Evolutionary conservation across 129 eudicot genomes (phyloP), one percentile per base, ranked within the genome.

Genomic region (Centrapalus pauciflorus): DNA sequence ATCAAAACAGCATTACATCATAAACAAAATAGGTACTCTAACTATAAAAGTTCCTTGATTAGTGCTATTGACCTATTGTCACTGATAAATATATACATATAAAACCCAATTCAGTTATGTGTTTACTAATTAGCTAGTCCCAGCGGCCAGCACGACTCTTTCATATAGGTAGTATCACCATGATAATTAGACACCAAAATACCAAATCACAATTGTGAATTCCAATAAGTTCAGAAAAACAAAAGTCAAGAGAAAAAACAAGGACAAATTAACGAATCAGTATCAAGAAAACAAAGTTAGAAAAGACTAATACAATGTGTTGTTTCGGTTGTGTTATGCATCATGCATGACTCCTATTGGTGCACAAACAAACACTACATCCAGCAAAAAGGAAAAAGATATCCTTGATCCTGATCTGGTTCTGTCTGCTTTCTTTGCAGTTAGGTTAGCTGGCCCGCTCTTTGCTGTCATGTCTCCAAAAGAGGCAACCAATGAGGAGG

Each of bases 11-110:
- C 12, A 8, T 55, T 55, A 26, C 37, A 55, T 12, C 12, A 55
- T 26, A 55, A 55, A 55, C 61, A 55, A 55, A 55, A 55, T 29
- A 25, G 49, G 72, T 51, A 49, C 50, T 37, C 17, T 28, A 65
- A 20, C 27, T 24, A 9, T 20, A 19, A 45, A 52, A 45, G 27
- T 28, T 19, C 71, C 59, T 65, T 48, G 29, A 65, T 17, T 51
- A 23, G 23, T 51, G 58, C 28, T 51, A n/a, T n/a, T n/a, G n/a
- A n/a, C n/a, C n/a, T n/a, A 45, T 45, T 45, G 51, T 43, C 21
- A 43, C 5, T 13, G 7, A 43, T 0, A 43, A 0, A 41, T 14
- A 43, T 14, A 43, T n/a, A 34, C 4, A 7, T 35, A 11, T 35
- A 23, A 0, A 46, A 65, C 59, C 14, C 16, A 48, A 17, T 13